Conservation (phyloP, 2,329 filamentous ascomycete species). For the Pseudocercospora eumusae region DNA sequence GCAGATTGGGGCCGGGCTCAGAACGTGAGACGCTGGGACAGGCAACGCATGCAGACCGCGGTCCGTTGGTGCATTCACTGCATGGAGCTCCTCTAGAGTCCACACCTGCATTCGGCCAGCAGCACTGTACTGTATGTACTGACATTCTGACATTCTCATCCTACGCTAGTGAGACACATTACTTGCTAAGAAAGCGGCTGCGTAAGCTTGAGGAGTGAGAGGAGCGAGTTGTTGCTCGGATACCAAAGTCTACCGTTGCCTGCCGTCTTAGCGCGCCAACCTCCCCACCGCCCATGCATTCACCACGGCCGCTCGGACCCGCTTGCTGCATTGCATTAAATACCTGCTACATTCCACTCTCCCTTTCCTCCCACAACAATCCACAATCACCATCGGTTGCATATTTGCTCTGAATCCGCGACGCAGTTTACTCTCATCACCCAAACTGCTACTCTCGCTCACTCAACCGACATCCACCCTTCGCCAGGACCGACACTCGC, state of each 20-base stretch:
- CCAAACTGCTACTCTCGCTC: conserved; percentile 36
- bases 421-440: conserved; percentile 25
- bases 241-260: conserved; percentile 13
- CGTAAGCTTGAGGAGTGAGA: conserved; percentile 14
- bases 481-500: conserved; percentile 26
- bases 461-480: conserved; percentile 27
- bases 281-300: conserved; percentile 16
- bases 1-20: conserved; percentile 6
- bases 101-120: no score
- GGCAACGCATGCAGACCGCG: conserved; percentile 13
- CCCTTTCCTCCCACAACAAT: conserved; percentile 26
- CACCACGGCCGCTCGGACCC: conserved; percentile 20
- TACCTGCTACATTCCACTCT: conserved; percentile 30
- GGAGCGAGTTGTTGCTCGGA: conserved; percentile 24
- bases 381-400: conserved; percentile 21
- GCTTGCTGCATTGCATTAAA: conserved; percentile 23
- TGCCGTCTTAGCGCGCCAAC: conserved; percentile 20
- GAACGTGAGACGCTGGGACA: conserved; percentile 13
- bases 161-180: conserved; percentile 2
- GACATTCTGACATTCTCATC: no score
- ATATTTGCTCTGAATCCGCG: conserved; percentile 23
- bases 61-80: conserved; percentile 21
- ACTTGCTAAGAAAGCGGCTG: conserved; percentile 12
- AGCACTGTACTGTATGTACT: no score
- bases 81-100: background rate